Evolutionary conservation across 2,329 filamentous ascomycete species (phyloP).

Genomic region (Diaporthe sp.): DNA sequence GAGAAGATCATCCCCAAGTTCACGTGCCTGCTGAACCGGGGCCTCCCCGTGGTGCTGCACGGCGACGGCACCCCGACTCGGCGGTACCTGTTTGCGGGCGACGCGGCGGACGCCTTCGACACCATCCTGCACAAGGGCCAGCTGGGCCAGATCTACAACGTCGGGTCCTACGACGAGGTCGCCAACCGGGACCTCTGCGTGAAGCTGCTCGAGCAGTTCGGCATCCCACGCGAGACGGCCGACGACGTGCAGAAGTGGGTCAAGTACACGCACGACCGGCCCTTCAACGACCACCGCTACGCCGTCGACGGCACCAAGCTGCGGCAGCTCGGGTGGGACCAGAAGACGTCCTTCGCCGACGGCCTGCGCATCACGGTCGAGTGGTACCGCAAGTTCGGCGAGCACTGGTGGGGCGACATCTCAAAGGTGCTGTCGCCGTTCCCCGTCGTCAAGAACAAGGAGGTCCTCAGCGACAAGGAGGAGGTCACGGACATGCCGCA

Average conservation of each 20-base stretch:
- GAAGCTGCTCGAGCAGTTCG: constrained; percentile 73
- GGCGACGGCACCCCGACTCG: constrained; percentile 81
- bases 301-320: constrained; percentile 79
- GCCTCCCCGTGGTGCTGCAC: constrained; percentile 78
- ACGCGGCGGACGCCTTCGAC: constrained; percentile 86
- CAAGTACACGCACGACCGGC: constrained; percentile 81
- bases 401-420: constrained; percentile 80
- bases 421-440: constrained; percentile 77
- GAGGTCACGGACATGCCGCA: constrained; percentile 49
- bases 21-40: constrained; percentile 76
- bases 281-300: constrained; percentile 82
- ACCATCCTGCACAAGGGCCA: constrained; percentile 84
- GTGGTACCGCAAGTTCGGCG: constrained; percentile 77
- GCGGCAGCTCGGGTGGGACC: constrained; percentile 75
- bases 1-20: constrained; percentile 92
- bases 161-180: constrained; percentile 82
- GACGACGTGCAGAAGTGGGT: constrained; percentile 74
- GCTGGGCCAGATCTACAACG: constrained; percentile 84
- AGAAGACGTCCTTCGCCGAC: constrained; percentile 73
- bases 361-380: constrained; percentile 75
- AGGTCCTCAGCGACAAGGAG: constrained; percentile 67
- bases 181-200: constrained; percentile 79
- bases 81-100: constrained; percentile 82
- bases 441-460: constrained; percentile 68
- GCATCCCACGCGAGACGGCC: constrained; percentile 62